Evolutionary conservation across 176 grass and related monocot species (phyloP).

Genomic region (Paspalum notatum): DNA sequence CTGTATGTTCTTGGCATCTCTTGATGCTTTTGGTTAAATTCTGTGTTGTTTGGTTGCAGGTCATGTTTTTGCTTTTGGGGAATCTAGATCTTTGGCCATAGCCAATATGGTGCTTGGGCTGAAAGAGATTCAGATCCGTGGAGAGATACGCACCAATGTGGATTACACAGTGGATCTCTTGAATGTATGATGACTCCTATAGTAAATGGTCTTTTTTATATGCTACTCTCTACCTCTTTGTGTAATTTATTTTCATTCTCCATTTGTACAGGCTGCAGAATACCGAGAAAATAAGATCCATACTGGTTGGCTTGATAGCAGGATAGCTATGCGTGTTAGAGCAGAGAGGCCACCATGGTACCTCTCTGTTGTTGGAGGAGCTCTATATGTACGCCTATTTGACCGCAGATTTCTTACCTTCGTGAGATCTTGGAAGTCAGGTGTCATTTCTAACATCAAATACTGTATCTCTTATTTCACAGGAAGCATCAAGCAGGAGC

Average conservation of each 20-base stretch:
- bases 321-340: slow-evolving; percentile 99
- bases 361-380: slow-evolving; percentile 94
- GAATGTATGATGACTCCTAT: slow-evolving; percentile 68
- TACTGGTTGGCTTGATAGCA: slow-evolving; percentile 97
- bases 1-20: slow-evolving; percentile 10
- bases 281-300: slow-evolving; percentile 98
- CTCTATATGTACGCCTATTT: slow-evolving; percentile 80
- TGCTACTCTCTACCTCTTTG: slow-evolving; percentile 15
- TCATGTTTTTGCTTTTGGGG: slow-evolving; percentile 99
- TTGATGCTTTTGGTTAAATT: slow-evolving; percentile 37
- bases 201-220: slow-evolving; percentile 30
- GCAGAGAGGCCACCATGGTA: slow-evolving; percentile 99
- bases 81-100: slow-evolving; percentile 90
- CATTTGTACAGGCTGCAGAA: slow-evolving; percentile 63
- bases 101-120: slow-evolving; percentile 99
- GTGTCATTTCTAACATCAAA: slow-evolving; percentile 18
- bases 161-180: slow-evolving; percentile 99
- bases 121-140: slow-evolving; percentile 98
- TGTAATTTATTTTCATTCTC: slow-evolving; percentile 28
- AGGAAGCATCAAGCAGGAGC: slow-evolving; percentile 98
- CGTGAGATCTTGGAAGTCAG: slow-evolving; percentile 11
- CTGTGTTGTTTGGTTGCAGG: slow-evolving; percentile 51
- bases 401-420: slow-evolving; percentile 33
- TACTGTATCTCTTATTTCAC: slow-evolving; percentile 47
- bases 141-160: slow-evolving; percentile 98